A percentile compares a stretch with the other conserved stretches of the same genome.
Evolutionary conservation across 345 rosid genomes (phyloP).

Genomic region (Brassica incana): DNA sequence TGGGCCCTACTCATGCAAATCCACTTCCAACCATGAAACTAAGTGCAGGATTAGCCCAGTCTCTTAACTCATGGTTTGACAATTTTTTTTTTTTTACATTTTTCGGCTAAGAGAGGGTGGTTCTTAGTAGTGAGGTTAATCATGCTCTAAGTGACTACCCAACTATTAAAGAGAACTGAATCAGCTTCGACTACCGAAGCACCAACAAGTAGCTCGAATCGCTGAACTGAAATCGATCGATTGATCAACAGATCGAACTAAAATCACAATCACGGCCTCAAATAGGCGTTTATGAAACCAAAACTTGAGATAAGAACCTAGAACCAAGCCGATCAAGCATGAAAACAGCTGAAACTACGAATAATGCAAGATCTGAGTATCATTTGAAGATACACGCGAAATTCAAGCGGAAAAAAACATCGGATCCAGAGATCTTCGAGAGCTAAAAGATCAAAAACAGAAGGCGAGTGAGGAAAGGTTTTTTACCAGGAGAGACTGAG

Average conservation of each 20-base stretch:
- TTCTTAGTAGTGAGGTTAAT: too few relatives aligned
- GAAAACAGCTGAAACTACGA: background rate
- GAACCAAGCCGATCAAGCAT: background rate
- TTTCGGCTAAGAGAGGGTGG: too few relatives aligned
- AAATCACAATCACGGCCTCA: constrained; percentile 13
- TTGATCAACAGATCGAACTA: background rate
- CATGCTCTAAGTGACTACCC: background rate
- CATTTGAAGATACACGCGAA: background rate
- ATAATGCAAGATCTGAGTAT: constrained; percentile 31
- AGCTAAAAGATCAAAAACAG: background rate
- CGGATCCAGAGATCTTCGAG: constrained; percentile 37
- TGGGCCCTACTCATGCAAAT: background rate
- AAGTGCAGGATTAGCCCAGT: background rate
- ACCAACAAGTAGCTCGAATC: background rate
- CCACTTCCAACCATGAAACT: constrained; percentile 7
- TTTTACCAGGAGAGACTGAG: constrained; percentile 25
- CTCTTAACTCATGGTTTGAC: too few relatives aligned
- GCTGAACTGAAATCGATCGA: constrained; percentile 6
- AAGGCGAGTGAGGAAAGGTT: background rate
- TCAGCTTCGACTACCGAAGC: background rate
- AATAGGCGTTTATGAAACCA: background rate
- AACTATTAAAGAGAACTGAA: background rate
- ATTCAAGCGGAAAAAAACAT: constrained; percentile 8
- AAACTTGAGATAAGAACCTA: background rate
- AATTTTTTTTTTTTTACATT: too few relatives aligned